A percentile compares a stretch with the other conserved stretches of the same genome.
phyloP scores from a whole-genome alignment of 2,329 filamentous ascomycete genomes.

The Aspergillus versicolor region DNA sequence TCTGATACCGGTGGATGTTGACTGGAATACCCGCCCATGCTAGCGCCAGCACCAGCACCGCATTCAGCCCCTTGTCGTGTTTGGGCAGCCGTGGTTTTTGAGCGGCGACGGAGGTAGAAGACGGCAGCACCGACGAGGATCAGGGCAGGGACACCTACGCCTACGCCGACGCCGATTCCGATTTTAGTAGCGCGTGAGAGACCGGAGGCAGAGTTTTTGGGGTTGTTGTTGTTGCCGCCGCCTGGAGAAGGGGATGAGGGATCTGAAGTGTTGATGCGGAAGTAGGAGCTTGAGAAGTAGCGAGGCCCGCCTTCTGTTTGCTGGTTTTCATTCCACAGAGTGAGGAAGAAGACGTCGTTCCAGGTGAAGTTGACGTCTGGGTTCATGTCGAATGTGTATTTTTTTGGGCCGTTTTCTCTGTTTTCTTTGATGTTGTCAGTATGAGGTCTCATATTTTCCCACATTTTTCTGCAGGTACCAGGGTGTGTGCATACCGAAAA shows the following conservation, averaged over 20 bases:
- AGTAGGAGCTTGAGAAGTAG: slow-evolving; percentile 11
- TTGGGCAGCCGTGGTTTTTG: not conserved
- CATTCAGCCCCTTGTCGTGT: not conserved
- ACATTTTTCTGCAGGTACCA: too few species aligned
- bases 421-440: not conserved
- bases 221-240: not conserved
- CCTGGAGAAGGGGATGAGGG: not conserved
- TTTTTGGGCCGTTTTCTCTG: slow-evolving; percentile 1
- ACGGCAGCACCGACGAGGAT: slow-evolving; percentile 1
- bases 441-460: too few species aligned
- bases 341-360: slow-evolving; percentile 14
- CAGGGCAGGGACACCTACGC: slow-evolving; percentile 6
- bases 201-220: not conserved
- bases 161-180: slow-evolving; percentile 12
- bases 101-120: slow-evolving; percentile 8
- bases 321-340: slow-evolving; percentile 12
- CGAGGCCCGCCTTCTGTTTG: not conserved
- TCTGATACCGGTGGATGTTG: not conserved
- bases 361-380: slow-evolving; percentile 9
- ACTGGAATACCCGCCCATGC: not conserved
- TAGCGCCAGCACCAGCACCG: not conserved
- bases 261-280: slow-evolving; percentile 6
- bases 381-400: slow-evolving; percentile 8
- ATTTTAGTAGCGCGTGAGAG: slow-evolving; percentile 7
- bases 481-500: not conserved